These are phyloP conservation scores for Solanum pinnatisectum DNA, from an alignment of 257 asterid genomes.

Conservation along the genomic window DNA sequence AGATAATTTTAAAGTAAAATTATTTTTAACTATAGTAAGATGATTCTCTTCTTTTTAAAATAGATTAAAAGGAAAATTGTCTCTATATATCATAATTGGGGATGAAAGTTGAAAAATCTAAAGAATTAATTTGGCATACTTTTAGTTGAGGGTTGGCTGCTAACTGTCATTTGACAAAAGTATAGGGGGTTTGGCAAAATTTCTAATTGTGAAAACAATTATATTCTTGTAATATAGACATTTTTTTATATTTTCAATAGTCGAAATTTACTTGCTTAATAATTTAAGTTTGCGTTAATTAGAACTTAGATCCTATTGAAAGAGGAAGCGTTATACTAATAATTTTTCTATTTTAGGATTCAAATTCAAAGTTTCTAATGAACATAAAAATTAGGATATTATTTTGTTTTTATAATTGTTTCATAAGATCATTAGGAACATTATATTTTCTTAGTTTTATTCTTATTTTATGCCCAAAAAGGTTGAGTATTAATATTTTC, in stretches of 20 bases:
- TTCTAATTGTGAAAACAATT: not conserved
- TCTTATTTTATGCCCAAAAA: not conserved
- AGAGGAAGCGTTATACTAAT: not conserved
- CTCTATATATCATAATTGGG: not conserved
- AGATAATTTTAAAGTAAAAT: too few relatives aligned
- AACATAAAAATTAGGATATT: too few relatives aligned
- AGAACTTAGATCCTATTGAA: not conserved
- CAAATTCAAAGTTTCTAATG: not conserved
- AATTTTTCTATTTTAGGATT: not conserved
- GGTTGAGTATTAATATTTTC: not conserved
- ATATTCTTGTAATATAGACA: not conserved
- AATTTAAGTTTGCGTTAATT: not conserved
- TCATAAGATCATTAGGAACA: not conserved
- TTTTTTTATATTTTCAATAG: not conserved
- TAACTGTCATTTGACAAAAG: not conserved
- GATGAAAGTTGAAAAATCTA: constrained; percentile 4
- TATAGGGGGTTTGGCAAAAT: not conserved
- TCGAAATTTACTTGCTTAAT: not conserved
- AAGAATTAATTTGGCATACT: not conserved
- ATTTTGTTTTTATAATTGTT: not conserved
- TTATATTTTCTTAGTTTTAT: not conserved
- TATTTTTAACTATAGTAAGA: too few relatives aligned
- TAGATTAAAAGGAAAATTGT: too few relatives aligned
- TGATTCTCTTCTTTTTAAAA: too few relatives aligned
- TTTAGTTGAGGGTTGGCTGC: constrained; percentile 26